Base-by-base conservation (phyloP, 495 filamentous ascomycete species). In the Lichina pygmaea region DNA sequence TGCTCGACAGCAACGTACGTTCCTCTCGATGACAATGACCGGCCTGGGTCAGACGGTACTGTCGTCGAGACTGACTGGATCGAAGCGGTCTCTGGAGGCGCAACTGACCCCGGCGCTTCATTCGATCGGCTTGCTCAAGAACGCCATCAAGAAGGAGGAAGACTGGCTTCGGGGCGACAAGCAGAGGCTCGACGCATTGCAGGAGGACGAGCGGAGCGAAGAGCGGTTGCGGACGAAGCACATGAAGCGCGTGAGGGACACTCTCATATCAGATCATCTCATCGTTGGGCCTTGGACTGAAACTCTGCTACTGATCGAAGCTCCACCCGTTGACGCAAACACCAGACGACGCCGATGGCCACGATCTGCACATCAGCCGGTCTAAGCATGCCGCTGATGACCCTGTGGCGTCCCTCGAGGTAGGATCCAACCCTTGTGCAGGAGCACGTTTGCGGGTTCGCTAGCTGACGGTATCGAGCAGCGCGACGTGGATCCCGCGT, bases 1-100 rank as follows among this genome's bases (percentile, higher is more conserved):
- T 72, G 16, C 51, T 72, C 8, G 67, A 72, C 55, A 65, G 68
- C 49, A 72, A 72, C 52, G 69, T 68, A 55, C 36, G 62, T 47
- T 7, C 7, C 15, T 38, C 7, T 40, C 31, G 7, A 38, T 31
- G 33, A n/a, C n/a, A n/a, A n/a, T 47, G 13, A 16, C 17, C 11
- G 13, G 31, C 43, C 7, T 6, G 6, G 12, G 42, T 8, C 33
- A 12, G 34, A 33, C 10, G 10, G 13, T 39, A 11, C 10, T 38
- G 6, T 12, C 32, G 4, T 34, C 24, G 17, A 40, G n/a, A 58
- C 46, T 49, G 13, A 42, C 33, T 40, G 24, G 24, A 24, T 24
- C 24, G 4, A 24, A 73, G 68, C 58, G 66, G 40, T 49, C 55
- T 0, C 43, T 76, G 36, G 72, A 77, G 47, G 52, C 58, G 31